Evolutionary conservation across 2,329 filamentous ascomycete genomes (phyloP).

Genomic region (Penicillium sp.): DNA sequence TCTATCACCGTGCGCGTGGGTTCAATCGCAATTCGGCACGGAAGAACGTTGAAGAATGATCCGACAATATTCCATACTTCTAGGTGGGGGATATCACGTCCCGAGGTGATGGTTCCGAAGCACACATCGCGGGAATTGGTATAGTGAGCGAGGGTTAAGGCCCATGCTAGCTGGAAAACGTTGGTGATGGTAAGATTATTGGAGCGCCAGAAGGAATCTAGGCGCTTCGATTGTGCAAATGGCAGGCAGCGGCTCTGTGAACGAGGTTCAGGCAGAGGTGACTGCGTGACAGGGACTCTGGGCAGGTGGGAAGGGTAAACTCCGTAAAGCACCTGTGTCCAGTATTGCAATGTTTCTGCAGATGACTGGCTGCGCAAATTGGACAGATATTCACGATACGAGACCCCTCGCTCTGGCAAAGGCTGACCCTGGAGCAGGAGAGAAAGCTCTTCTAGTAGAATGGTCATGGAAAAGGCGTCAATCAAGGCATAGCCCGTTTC

Average conservation of each 20-base stretch:
- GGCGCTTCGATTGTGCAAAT: not conserved
- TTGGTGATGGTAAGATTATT: constrained; percentile 1
- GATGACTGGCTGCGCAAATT: not conserved
- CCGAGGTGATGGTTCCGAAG: constrained; percentile 8
- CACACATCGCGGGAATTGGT: constrained; percentile 3
- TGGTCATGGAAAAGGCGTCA: constrained; percentile 3
- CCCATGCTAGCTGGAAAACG: constrained; percentile 8
- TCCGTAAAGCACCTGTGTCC: not conserved
- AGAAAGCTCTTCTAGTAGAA: constrained; percentile 1
- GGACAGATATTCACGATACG: not conserved
- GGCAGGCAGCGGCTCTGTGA: not conserved
- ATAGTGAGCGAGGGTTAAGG: not conserved
- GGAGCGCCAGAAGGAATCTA: not conserved
- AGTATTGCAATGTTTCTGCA: constrained; percentile 1
- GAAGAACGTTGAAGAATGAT: not conserved
- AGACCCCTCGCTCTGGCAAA: not conserved
- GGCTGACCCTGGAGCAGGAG: not conserved
- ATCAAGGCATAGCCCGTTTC: constrained; percentile 3
- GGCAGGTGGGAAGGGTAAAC: not conserved
- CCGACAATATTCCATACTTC: not conserved
- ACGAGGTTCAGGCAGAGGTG: not conserved
- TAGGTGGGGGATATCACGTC: not conserved
- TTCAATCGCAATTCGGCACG: not conserved
- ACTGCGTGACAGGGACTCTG: not conserved
- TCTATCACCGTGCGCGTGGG: not conserved